Percentiles rank a stretch among this genome's conserved stretches.
Evolutionary conservation across 495 filamentous ascomycete species (phyloP).

Genomic region (Xylaria venustula): DNA sequence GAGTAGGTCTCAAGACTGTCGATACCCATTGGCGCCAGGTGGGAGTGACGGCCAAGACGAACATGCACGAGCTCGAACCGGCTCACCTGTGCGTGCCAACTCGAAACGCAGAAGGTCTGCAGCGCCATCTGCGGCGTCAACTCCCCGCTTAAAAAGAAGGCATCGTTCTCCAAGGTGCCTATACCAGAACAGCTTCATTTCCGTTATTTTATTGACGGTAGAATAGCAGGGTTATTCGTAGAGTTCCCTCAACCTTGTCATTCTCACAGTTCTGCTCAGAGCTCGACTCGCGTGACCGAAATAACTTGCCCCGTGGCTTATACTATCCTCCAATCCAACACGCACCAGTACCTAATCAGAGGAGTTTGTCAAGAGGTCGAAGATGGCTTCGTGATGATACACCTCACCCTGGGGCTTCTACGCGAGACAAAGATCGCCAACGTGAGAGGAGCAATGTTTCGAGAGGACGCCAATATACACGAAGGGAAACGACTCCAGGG

Average conservation of each 20-base stretch:
- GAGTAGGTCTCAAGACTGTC: not conserved
- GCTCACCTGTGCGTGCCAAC: conserved; percentile 16
- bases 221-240: not conserved
- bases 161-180: not conserved
- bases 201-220: not conserved
- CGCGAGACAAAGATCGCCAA: not conserved
- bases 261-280: not conserved
- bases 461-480: not conserved
- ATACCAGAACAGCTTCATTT: too few relatives aligned
- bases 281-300: not conserved
- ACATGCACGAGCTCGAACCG: conserved; percentile 6
- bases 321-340: not conserved
- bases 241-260: too few relatives aligned
- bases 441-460: not conserved
- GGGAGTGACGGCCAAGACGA: not conserved
- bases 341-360: not conserved
- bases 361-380: not conserved
- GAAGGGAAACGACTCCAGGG: not conserved
- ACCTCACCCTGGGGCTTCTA: not conserved
- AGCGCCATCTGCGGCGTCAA: not conserved
- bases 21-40: too few relatives aligned
- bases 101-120: conserved; percentile 13
- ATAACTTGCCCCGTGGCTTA: not conserved
- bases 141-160: not conserved
- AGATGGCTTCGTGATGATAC: conserved; percentile 1